A percentile compares a stretch with the other conserved stretches of the same genome.
Evolutionary conservation across 345 rosid species (phyloP).

Genomic region (Heritiera fomes): DNA sequence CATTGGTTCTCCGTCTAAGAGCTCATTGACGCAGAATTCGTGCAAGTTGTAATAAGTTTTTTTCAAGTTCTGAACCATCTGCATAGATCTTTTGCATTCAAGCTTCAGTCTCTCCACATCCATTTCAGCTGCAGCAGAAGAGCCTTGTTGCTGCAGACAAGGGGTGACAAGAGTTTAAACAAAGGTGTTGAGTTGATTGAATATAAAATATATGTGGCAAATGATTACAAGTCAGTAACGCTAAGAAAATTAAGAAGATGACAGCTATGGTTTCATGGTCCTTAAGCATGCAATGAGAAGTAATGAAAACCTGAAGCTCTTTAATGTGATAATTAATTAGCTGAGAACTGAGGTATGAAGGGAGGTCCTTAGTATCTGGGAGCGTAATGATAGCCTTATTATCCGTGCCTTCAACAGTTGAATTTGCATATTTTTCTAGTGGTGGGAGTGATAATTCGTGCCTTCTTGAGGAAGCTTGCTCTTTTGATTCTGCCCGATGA

Average conservation of each 20-base stretch:
- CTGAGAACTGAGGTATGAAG: conserved; percentile 42
- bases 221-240: not conserved
- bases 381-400: conserved; percentile 44
- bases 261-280: not conserved
- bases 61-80: conserved; percentile 63
- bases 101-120: conserved; percentile 66
- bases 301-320: conserved; percentile 65
- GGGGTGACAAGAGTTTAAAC: not conserved
- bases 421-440: conserved; percentile 53
- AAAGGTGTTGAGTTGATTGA: not conserved
- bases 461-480: conserved; percentile 49
- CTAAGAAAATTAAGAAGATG: not conserved
- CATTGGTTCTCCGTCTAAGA: conserved; percentile 44
- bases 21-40: conserved; percentile 50
- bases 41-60: conserved; percentile 60
- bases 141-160: conserved; percentile 50
- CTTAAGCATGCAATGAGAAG: conserved; percentile 13
- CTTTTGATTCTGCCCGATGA: conserved; percentile 26
- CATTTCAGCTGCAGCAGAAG: conserved; percentile 65
- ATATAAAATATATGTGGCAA: not conserved
- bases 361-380: conserved; percentile 28
- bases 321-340: conserved; percentile 56
- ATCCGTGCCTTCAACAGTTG: conserved; percentile 42
- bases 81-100: conserved; percentile 37
- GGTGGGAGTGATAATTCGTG: conserved; percentile 53